A percentile compares a stretch with the other conserved stretches of the same genome.
phyloP scores from a whole-genome alignment of 2,329 filamentous ascomycete genomes.

The Trichoderma brevicompactum region DNA sequence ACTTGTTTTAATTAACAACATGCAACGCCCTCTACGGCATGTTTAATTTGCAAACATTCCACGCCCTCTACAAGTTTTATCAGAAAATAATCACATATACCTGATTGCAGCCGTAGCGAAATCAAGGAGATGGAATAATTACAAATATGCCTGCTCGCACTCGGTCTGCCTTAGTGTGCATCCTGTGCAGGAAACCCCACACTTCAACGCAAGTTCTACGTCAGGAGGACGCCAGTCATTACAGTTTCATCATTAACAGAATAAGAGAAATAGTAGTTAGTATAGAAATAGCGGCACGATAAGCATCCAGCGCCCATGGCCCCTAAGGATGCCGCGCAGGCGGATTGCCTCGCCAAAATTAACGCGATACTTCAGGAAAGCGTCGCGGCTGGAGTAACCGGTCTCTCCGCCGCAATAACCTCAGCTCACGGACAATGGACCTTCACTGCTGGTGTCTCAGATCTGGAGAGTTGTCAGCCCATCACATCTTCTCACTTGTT shows the following conservation, averaged over 20 bases:
- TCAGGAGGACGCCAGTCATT: neutral
- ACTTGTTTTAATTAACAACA: too few relatives aligned
- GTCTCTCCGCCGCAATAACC: constrained; percentile 27
- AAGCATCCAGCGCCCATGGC: neutral
- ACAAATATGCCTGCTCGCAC: neutral
- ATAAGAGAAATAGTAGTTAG: neutral
- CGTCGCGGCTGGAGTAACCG: constrained; percentile 21
- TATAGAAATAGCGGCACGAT: neutral
- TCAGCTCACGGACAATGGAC: constrained; percentile 16
- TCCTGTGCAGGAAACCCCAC: neutral
- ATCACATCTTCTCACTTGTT: constrained; percentile 27
- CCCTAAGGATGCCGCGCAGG: neutral
- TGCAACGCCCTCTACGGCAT: too few relatives aligned
- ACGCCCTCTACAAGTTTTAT: too few relatives aligned
- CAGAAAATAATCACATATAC: too few relatives aligned
- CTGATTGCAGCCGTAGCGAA: too few relatives aligned
- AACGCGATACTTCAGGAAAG: constrained; percentile 19
- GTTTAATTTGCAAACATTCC: too few relatives aligned
- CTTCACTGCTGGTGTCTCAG: constrained; percentile 22
- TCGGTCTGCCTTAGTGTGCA: neutral
- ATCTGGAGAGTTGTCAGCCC: constrained; percentile 9
- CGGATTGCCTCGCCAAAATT: constrained; percentile 7
- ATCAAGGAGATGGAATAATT: neutral
- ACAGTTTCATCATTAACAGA: neutral
- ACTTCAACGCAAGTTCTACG: neutral